Conservation (phyloP, 192 early-diverging fungal species). For the Umbelopsis vinacea region DNA sequence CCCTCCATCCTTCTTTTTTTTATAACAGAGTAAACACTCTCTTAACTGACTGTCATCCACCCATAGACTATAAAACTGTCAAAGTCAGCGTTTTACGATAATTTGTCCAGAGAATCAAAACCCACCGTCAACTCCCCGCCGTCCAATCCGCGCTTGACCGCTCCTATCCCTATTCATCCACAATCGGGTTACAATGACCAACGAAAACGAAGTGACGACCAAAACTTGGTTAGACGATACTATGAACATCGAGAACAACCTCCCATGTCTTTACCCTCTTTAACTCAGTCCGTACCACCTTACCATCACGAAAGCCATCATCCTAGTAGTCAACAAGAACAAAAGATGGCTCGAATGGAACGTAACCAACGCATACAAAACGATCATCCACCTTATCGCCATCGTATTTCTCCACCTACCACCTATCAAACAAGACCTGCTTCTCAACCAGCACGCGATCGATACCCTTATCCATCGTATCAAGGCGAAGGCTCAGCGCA, state of each 20-base stretch:
- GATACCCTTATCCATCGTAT: not conserved
- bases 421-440: not conserved
- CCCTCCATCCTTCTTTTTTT: no score
- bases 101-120: not conserved
- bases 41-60: not conserved
- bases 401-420: not conserved
- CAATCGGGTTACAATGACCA: not conserved
- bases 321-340: not conserved
- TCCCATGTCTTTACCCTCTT: not conserved
- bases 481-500: not conserved
- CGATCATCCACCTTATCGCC: not conserved
- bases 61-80: not conserved
- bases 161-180: conserved; percentile 9
- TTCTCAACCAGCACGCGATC: not conserved
- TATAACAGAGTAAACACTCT: no score
- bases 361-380: not conserved
- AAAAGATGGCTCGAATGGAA: conserved; percentile 6
- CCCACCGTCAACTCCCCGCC: not conserved
- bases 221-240: conserved; percentile 13
- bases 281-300: not conserved
- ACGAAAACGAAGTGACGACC: conserved; percentile 1
- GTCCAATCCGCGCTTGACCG: conserved; percentile 2
- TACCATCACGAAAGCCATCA: not conserved
- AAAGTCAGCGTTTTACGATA: conserved; percentile 8
- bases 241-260: conserved; percentile 15